These are phyloP conservation scores for Xylariaceae sp. DNA, from an alignment of 2,329 filamentous ascomycete genomes.

Conservation along the genomic window DNA sequence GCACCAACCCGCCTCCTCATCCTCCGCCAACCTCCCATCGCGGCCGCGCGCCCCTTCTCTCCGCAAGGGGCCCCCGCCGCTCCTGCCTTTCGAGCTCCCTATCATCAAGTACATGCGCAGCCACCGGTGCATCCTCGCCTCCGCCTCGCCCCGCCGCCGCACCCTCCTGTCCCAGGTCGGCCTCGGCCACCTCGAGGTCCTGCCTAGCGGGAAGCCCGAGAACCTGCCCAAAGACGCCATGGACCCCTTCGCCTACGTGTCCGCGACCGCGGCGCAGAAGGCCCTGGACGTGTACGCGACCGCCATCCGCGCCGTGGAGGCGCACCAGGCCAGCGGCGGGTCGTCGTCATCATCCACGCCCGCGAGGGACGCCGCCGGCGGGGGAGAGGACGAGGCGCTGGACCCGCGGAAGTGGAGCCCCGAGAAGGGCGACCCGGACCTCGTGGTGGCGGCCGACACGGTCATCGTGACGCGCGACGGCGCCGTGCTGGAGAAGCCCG, in stretches of 20 bases:
- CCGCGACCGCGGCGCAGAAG: conserved; percentile 81
- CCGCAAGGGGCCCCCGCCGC: conserved; percentile 25
- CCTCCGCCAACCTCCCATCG: neutral
- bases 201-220: conserved; percentile 79
- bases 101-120: conserved; percentile 71
- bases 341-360: conserved; percentile 24
- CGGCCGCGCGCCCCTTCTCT: conserved; percentile 10
- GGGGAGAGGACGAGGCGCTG: neutral
- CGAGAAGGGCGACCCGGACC: conserved; percentile 58
- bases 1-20: conserved; percentile 16
- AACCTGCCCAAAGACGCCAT: conserved; percentile 72
- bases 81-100: conserved; percentile 69
- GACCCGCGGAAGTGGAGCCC: conserved; percentile 7
- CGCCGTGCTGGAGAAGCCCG: conserved; percentile 85
- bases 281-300: conserved; percentile 65
- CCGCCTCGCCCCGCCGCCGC: conserved; percentile 78
- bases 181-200: conserved; percentile 75
- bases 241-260: conserved; percentile 84
- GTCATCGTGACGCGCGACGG: conserved; percentile 75
- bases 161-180: conserved; percentile 81
- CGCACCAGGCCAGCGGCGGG: conserved; percentile 26
- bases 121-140: conserved; percentile 84
- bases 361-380: conserved; percentile 17
- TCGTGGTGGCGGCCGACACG: conserved; percentile 89
- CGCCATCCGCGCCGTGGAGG: conserved; percentile 34